Evolutionary conservation across 306 rosid genomes (phyloP), one percentile per base, ranked within the genome.

Genomic region (Luffa acutangula): DNA sequence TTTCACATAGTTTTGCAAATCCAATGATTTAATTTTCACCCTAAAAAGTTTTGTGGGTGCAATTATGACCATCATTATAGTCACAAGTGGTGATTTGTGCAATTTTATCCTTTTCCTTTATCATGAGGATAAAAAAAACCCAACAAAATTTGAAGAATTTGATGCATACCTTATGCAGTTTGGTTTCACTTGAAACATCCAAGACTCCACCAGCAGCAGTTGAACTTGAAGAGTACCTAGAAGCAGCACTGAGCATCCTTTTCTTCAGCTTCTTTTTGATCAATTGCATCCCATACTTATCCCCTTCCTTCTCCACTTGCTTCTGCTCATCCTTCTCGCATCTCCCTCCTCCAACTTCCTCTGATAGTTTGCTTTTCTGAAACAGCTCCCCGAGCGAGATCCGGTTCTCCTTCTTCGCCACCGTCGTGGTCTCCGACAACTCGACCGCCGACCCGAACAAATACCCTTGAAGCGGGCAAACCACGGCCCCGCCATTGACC

Each of bases 381-480:
- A 93, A 91, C 9, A 93, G 92, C 87, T 91, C 97, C 11, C 92
- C 96, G 2, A 93, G 92, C 25, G 96, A 87, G 7, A 90, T 87
- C 78, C 97, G 80, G 14, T 91, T 85, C 83, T 92, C 98, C 86
- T 91, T 88, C 93, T 93, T 93, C 9, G 88, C 86, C 54, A 80
- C 83, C 1, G 85, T 83, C 73, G 88, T 83, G 78, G 89, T 92
- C 82, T 89, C 92, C 2, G 94, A 86, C 81, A 93, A 2, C 73
- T 91, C 98, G 51, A 88, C 81, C 3, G 92, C 91, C 15, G 97
- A 89, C 65, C 97, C 94, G 43, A 93, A 91, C 15, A 93, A 94
- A 80, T 91, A 93, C 34, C 83, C 97, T 83, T 93, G 94, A n/a
- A 92, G 89, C 20, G 97, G 98, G 81, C 95, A 92, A 64, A 88